phyloP scores from a whole-genome alignment of 371 early-diverging fungal species.

The Mortierella sp. region DNA sequence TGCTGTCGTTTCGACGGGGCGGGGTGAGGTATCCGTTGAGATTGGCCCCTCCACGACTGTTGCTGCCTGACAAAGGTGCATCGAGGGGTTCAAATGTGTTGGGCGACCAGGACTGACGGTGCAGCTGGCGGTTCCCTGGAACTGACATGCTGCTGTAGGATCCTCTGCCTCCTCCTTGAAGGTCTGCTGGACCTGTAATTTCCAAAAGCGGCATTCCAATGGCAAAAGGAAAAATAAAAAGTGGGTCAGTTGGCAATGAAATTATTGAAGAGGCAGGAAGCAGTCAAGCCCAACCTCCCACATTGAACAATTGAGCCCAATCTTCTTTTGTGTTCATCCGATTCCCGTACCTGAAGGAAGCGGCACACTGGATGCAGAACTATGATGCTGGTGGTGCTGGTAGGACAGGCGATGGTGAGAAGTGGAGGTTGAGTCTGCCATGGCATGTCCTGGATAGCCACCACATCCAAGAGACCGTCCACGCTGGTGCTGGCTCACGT shows the following conservation, averaged over 20 bases:
- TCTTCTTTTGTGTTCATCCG: not conserved
- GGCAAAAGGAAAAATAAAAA: not conserved
- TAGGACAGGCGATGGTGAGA: constrained; percentile 10
- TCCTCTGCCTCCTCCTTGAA: not conserved
- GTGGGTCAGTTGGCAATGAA: not conserved
- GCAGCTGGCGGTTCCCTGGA: constrained; percentile 11
- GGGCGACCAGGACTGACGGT: constrained; percentile 48
- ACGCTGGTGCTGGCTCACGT: constrained; percentile 30
- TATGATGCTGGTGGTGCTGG: constrained; percentile 39
- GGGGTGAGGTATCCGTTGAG: constrained; percentile 32
- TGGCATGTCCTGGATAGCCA: constrained; percentile 13
- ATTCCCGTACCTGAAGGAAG: constrained; percentile 15
- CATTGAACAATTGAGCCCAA: not conserved
- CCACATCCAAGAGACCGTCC: constrained; percentile 11
- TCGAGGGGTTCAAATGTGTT: constrained; percentile 32
- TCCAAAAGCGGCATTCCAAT: constrained; percentile 17
- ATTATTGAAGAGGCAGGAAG: not conserved
- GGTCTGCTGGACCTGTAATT: constrained; percentile 35
- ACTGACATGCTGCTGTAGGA: constrained; percentile 18
- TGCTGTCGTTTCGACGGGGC: constrained; percentile 21
- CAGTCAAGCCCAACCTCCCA: not conserved
- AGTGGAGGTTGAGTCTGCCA: constrained; percentile 25
- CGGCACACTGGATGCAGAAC: constrained; percentile 35
- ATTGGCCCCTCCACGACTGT: not conserved
- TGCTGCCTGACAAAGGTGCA: not conserved